Conservation (phyloP, 805 yeast species). For the Candida montana region DNA sequence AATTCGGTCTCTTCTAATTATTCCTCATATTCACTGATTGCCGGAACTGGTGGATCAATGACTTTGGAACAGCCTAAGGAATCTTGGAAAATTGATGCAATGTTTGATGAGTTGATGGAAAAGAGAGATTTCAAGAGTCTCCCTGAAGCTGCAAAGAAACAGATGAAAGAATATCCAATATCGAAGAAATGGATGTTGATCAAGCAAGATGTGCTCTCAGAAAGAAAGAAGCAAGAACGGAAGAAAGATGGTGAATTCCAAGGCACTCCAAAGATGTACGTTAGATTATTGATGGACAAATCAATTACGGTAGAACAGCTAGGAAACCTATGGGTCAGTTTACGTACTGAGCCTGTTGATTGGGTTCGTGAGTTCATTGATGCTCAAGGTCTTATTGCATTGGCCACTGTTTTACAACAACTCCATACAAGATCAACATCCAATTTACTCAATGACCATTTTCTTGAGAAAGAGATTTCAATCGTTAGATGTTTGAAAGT, state of each 20-base stretch:
- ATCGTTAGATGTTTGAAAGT: conserved; percentile 76
- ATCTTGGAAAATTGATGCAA: conserved; percentile 58
- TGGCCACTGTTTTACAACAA: conserved; percentile 61
- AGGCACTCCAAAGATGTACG: conserved; percentile 65
- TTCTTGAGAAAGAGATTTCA: conserved; percentile 65
- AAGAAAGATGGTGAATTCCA: conserved; percentile 25
- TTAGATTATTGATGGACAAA: conserved; percentile 66
- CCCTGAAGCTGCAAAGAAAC: conserved; percentile 68
- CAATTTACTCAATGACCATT: conserved; percentile 31
- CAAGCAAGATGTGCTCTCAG: conserved; percentile 79
- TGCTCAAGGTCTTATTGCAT: conserved; percentile 74
- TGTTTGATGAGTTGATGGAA: conserved; percentile 78
- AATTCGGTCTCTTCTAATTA: conserved; percentile 6
- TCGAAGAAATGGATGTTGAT: conserved; percentile 91
- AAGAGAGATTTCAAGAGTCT: conserved; percentile 70
- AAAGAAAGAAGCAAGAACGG: conserved; percentile 50
- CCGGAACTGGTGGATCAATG: conserved; percentile 5
- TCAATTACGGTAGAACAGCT: conserved; percentile 63
- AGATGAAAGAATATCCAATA: conserved; percentile 66
- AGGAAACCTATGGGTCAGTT: conserved; percentile 82
- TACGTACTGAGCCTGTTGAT: conserved; percentile 79
- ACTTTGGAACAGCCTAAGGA: conserved; percentile 62
- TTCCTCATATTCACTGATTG: conserved; percentile 6
- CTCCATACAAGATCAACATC: conserved; percentile 30
- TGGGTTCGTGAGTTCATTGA: conserved; percentile 82